Percentiles rank a stretch among this genome's conserved stretches.
phyloP scores from a whole-genome alignment of 23 red algal species.

The Gracilaria gracilis region DNA sequence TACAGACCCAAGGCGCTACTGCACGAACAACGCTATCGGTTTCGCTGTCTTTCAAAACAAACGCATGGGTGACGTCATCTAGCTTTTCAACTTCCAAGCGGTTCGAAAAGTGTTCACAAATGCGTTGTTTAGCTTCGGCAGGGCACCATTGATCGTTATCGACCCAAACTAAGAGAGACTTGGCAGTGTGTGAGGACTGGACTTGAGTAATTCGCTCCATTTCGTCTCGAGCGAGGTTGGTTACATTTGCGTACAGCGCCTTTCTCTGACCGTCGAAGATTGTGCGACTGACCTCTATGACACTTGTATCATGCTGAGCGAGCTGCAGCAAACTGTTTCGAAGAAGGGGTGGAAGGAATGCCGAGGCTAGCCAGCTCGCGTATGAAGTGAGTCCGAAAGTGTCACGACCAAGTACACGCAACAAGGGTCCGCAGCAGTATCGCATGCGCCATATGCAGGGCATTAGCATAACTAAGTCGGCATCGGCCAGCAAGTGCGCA shows the following conservation, averaged over 20 bases:
- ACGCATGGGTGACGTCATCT: constrained; percentile 50
- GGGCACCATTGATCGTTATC: constrained; percentile 62
- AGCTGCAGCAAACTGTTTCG: constrained; percentile 22
- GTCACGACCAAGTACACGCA: constrained; percentile 24
- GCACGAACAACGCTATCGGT: constrained; percentile 48
- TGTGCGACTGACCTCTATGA: constrained; percentile 13
- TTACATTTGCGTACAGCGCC: constrained; percentile 43
- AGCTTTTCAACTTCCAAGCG: constrained; percentile 38
- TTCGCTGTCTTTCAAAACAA: constrained; percentile 42
- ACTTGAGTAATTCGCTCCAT: constrained; percentile 37
- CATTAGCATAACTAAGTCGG: constrained; percentile 68
- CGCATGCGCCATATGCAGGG: constrained; percentile 54
- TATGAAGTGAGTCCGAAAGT: constrained; percentile 10
- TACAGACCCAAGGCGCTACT: constrained; percentile 6
- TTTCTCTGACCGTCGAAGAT: constrained; percentile 50
- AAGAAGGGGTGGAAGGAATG: constrained; percentile 37
- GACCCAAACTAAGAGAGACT: constrained; percentile 52
- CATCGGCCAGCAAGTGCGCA: background rate
- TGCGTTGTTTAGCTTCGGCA: background rate
- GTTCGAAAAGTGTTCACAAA: constrained; percentile 30
- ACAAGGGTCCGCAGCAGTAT: constrained; percentile 12
- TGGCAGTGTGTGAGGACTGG: background rate
- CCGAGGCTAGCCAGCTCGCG: constrained; percentile 1
- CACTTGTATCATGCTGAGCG: constrained; percentile 21
- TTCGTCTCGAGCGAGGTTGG: constrained; percentile 52